phyloP scores from a whole-genome alignment of 108 stramenopile genomes.

The Chaetoceros tenuissimus region DNA sequence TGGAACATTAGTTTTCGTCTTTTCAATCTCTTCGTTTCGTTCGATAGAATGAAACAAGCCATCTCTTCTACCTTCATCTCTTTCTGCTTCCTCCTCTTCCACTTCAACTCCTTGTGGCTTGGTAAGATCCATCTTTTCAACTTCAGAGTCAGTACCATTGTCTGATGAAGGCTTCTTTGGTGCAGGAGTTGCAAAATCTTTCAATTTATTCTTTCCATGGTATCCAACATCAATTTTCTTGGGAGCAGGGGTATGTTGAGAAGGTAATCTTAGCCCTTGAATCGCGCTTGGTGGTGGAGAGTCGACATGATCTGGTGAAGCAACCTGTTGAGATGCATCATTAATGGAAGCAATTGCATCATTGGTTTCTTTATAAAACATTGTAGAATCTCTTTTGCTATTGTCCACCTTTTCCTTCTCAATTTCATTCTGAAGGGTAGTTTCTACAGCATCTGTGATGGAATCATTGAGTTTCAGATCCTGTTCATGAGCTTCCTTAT shows the following conservation, averaged over 20 bases:
- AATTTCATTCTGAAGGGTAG: no score
- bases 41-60: not conserved
- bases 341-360: no score
- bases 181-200: not conserved
- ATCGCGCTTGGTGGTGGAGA: not conserved
- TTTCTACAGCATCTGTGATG: no score
- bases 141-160: not conserved
- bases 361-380: no score
- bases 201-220: not conserved
- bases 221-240: not conserved
- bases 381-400: no score
- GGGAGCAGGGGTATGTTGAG: conserved; percentile 23
- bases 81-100: not conserved
- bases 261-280: conserved; percentile 19
- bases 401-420: no score
- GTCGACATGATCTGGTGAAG: no score
- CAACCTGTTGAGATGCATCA: no score
- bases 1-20: not conserved
- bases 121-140: not conserved
- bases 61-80: not conserved
- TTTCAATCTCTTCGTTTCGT: not conserved
- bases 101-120: not conserved
- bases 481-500: no score
- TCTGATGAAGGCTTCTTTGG: not conserved
- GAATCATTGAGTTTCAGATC: no score